Conservation (phyloP, 306 rosid species). For the Oxytropis ochrocephala region DNA sequence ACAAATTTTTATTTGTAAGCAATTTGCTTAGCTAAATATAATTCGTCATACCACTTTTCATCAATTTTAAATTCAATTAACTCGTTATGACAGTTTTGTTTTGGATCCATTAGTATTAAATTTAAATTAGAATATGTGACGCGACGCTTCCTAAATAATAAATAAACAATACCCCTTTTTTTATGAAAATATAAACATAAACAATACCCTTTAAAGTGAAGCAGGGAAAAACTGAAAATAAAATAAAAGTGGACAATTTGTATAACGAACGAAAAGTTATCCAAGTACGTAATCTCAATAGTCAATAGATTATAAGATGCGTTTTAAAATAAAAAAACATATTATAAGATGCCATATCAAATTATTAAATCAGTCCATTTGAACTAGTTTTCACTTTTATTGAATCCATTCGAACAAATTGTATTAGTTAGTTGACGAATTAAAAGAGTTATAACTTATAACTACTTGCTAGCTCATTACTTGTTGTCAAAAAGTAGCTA, state of each 20-base stretch:
- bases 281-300: background rate
- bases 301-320: no score
- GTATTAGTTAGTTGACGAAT: background rate
- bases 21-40: background rate
- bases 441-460: no score
- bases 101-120: background rate
- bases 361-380: no score
- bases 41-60: background rate
- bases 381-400: no score
- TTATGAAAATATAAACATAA: no score
- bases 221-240: background rate
- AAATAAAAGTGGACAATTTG: background rate
- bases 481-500: no score
- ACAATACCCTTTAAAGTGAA: background rate
- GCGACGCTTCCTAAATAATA: background rate
- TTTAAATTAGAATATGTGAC: background rate
- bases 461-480: no score
- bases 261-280: background rate
- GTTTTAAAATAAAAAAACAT: no score
- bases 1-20: background rate
- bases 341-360: background rate
- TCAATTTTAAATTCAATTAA: no score
- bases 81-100: background rate
- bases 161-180: no score
- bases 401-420: background rate